phyloP scores from a whole-genome alignment of 108 stramenopile genomes.

The Skeletonema marinoi region DNA sequence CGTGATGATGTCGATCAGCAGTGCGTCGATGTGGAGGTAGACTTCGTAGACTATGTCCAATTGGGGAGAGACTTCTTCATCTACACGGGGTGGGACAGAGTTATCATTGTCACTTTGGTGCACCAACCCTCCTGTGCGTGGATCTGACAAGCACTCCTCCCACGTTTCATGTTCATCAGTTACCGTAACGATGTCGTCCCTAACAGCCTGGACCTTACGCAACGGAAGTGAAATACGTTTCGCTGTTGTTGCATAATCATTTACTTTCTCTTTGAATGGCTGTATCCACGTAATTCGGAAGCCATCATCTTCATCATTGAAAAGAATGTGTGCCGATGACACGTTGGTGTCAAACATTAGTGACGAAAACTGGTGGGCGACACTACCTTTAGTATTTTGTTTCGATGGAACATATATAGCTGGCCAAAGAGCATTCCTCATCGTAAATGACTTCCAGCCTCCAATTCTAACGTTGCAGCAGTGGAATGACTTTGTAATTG shows the following conservation, averaged over 20 bases:
- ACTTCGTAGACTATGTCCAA: slow-evolving; percentile 47
- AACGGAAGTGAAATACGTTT: neutral
- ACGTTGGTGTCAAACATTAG: slow-evolving; percentile 1
- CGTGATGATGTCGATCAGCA: slow-evolving; percentile 49
- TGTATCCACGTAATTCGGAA: slow-evolving; percentile 69
- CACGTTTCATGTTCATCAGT: slow-evolving; percentile 29
- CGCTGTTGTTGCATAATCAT: neutral
- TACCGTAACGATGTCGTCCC: slow-evolving; percentile 35
- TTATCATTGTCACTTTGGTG: neutral
- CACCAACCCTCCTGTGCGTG: slow-evolving; percentile 27
- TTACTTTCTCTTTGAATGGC: neutral
- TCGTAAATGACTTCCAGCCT: slow-evolving; percentile 42
- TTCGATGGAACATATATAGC: slow-evolving; percentile 39
- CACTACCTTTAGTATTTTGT: neutral
- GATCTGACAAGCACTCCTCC: slow-evolving; percentile 34
- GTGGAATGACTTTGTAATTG: slow-evolving; percentile 35
- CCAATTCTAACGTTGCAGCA: slow-evolving; percentile 62
- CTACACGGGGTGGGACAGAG: neutral
- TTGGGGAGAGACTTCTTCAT: neutral
- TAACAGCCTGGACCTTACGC: slow-evolving; percentile 15
- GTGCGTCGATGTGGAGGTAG: slow-evolving; percentile 61
- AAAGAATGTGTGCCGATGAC: slow-evolving; percentile 56
- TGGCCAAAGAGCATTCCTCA: slow-evolving; percentile 54
- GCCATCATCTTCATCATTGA: slow-evolving; percentile 78
- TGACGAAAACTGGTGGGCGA: neutral